Percentiles rank a stretch among this genome's conserved stretches.
Evolutionary conservation across 2,329 filamentous ascomycete species (phyloP).

Genomic region (Bipolaris victoriae): DNA sequence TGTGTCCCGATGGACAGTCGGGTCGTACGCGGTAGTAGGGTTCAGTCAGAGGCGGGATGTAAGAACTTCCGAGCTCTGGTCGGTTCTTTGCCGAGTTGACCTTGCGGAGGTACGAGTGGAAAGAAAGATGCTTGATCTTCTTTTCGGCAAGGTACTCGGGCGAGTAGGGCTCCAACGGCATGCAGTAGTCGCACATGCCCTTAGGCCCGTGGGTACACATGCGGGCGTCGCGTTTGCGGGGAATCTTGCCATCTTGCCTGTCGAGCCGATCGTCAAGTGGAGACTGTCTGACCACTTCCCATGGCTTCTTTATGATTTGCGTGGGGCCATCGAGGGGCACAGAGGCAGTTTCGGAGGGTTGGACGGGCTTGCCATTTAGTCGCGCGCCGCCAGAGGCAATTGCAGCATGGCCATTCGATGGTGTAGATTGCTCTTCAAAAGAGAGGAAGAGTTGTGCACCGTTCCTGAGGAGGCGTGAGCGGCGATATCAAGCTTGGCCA

Average conservation of each 20-base stretch:
- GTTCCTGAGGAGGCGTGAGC: conserved; percentile 64
- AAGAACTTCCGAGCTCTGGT: conserved; percentile 89
- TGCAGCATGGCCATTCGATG: conserved; percentile 57
- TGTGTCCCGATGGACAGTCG: conserved; percentile 91
- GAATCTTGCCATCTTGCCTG: conserved; percentile 87
- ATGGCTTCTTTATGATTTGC: conserved; percentile 79
- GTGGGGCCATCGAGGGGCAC: conserved; percentile 63
- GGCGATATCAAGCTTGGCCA: conserved; percentile 7
- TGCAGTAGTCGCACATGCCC: conserved; percentile 99
- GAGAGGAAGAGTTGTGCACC: conserved; percentile 89
- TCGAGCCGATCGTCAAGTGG: conserved; percentile 86
- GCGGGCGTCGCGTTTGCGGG: conserved; percentile 72
- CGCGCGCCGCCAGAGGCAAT: conserved; percentile 59
- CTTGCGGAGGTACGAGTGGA: conserved; percentile 92
- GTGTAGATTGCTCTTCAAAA: conserved; percentile 67
- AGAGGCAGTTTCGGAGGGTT: conserved; percentile 71
- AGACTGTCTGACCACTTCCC: conserved; percentile 91
- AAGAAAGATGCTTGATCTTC: conserved; percentile 98
- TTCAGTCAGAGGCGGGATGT: conserved; percentile 92
- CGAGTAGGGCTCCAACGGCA: conserved; percentile 93
- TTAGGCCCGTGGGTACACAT: conserved; percentile 97
- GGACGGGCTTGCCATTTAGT: conserved; percentile 78
- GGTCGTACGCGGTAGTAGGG: conserved; percentile 88
- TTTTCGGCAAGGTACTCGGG: conserved; percentile 87
- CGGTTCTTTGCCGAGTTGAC: conserved; percentile 97